These are phyloP conservation scores for Simmondsia chinensis DNA, from an alignment of 148 eudicot genomes.

Conservation along the genomic window DNA sequence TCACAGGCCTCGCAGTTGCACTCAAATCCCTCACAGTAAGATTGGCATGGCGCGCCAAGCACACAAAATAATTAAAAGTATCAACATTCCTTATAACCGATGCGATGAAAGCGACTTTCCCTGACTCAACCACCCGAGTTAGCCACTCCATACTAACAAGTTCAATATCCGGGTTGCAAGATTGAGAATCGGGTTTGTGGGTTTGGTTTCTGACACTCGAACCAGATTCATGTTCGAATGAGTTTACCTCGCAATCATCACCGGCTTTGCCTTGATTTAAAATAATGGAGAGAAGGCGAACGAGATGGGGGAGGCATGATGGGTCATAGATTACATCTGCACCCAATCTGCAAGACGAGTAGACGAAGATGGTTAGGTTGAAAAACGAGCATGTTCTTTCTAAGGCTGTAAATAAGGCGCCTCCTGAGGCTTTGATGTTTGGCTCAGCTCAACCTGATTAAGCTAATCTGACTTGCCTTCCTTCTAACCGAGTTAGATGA, in stretches of 20 bases:
- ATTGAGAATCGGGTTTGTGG: background rate
- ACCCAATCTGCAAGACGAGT: conserved; percentile 49
- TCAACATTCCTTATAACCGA: conserved; percentile 70
- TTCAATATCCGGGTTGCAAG: conserved; percentile 2
- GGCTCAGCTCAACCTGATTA: too few species aligned
- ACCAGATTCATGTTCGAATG: background rate
- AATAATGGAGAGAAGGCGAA: conserved; percentile 46
- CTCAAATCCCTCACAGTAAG: conserved; percentile 55
- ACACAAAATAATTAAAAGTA: conserved; percentile 49
- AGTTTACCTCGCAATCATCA: background rate
- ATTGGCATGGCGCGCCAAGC: conserved; percentile 31
- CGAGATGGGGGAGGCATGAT: conserved; percentile 70
- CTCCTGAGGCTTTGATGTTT: too few species aligned
- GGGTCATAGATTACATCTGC: conserved; percentile 92
- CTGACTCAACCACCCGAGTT: conserved; percentile 13
- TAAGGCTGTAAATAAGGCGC: too few species aligned
- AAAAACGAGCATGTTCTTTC: too few species aligned
- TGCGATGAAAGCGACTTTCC: conserved; percentile 67
- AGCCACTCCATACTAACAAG: conserved; percentile 8
- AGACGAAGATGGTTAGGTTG: conserved; percentile 1
- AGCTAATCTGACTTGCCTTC: too few species aligned
- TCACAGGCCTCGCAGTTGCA: conserved; percentile 19
- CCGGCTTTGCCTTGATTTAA: conserved; percentile 19
- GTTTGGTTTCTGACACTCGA: too few species aligned
- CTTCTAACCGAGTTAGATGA: too few species aligned